phyloP scores from a whole-genome alignment of 306 rosid genomes.

The Cicer arietinum region DNA sequence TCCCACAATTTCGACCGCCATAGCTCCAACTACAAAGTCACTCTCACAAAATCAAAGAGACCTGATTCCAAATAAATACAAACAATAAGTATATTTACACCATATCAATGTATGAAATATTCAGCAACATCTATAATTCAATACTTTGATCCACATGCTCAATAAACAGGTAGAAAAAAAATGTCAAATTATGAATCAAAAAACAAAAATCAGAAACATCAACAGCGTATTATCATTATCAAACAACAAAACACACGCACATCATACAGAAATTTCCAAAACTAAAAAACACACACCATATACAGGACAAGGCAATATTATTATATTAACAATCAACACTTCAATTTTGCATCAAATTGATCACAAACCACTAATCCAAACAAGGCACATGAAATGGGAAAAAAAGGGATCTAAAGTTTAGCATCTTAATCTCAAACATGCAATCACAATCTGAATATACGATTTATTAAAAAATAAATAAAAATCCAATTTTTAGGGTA shows the following conservation, averaged over 20 bases:
- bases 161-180: constrained; percentile 25
- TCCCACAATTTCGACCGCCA: constrained; percentile 82
- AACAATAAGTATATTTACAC: not conserved
- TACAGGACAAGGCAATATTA: constrained; percentile 1
- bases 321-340: constrained; percentile 13
- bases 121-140: constrained; percentile 30
- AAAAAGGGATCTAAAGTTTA: constrained; percentile 39
- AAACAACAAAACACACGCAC: not conserved
- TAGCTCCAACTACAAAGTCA: constrained; percentile 51
- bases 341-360: constrained; percentile 31
- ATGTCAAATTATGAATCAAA: constrained; percentile 17
- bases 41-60: constrained; percentile 49
- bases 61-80: constrained; percentile 47
- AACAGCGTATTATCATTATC: not conserved
- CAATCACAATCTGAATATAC: constrained; percentile 18
- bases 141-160: constrained; percentile 28
- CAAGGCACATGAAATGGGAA: not conserved
- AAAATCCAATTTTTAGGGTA: constrained; percentile 11
- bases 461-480: not conserved
- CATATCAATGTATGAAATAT: constrained; percentile 28
- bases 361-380: constrained; percentile 25
- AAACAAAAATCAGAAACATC: not conserved
- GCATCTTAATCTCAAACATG: constrained; percentile 41
- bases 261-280: not conserved
- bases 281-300: not conserved